Percentiles rank a stretch among this genome's conserved stretches.
Conservation (phyloP, 2,329 filamentous ascomycete species). For the Chaetothyriales sp. region DNA sequence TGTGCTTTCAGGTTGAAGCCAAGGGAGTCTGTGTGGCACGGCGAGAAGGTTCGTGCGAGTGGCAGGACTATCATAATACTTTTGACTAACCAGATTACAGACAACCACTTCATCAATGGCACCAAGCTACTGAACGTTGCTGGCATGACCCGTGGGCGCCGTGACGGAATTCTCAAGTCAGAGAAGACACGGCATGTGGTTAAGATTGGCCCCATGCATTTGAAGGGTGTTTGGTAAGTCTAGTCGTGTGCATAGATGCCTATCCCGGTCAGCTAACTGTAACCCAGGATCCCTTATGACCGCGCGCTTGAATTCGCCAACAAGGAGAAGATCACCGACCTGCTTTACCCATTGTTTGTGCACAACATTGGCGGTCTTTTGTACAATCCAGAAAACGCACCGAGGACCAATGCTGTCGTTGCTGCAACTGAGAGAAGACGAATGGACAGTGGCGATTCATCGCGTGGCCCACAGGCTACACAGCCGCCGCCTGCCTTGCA, state of each 20-base stretch:
- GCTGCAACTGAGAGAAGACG: slow-evolving; percentile 64
- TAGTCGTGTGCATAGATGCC: neutral
- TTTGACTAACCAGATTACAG: slow-evolving; percentile 31
- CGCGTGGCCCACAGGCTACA: slow-evolving; percentile 30
- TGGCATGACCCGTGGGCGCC: slow-evolving; percentile 88
- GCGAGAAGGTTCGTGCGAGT: slow-evolving; percentile 60
- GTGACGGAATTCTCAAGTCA: slow-evolving; percentile 93
- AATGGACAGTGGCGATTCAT: slow-evolving; percentile 45
- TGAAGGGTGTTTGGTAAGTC: slow-evolving; percentile 89
- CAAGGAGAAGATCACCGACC: slow-evolving; percentile 97
- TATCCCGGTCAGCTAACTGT: slow-evolving; percentile 4
- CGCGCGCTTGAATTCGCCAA: slow-evolving; percentile 97
- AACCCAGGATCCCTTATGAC: slow-evolving; percentile 81
- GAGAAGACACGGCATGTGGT: slow-evolving; percentile 94
- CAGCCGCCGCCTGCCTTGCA: slow-evolving; percentile 43
- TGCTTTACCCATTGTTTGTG: slow-evolving; percentile 88
- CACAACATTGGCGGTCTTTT: slow-evolving; percentile 90
- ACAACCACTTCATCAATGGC: slow-evolving; percentile 98
- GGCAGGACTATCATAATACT: neutral
- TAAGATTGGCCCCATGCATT: slow-evolving; percentile 97
- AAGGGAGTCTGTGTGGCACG: slow-evolving; percentile 90
- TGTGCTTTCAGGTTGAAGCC: slow-evolving; percentile 96
- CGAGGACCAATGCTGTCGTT: slow-evolving; percentile 69
- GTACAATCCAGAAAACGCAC: slow-evolving; percentile 85
- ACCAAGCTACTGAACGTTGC: slow-evolving; percentile 95